Base-by-base conservation (phyloP, 768 basidiomycete species). In the Dendrothele bispora region DNA sequence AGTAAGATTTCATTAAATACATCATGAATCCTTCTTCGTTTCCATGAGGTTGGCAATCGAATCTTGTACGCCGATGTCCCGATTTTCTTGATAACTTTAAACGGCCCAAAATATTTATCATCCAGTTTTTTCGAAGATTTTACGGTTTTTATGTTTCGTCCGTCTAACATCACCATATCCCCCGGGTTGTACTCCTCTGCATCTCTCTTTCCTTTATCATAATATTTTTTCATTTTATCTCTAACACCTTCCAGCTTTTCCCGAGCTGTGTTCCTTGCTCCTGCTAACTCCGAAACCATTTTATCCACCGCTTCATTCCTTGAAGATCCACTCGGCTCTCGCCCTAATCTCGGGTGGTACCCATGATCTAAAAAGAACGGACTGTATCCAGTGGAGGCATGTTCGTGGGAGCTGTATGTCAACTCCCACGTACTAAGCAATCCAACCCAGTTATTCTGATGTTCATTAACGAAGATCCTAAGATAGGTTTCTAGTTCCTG, bases 161-260 rank as follows among this genome's bases (percentile, higher is more conserved):
- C 57, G 36, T 69, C 62, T 1, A 69, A 27, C 54, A 54, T 65
- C 0, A 67, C 67, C 7, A 20, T 46, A 29, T 66, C 58, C 0
- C 64, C 60, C 1, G 39, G 22, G 5, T 59, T 39, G 27, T 54
- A 64, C 0, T 49, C 20, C 0, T 0, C 20, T 0, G 55, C 21
- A 0, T 51, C 40, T 3, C 21, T 7, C 0, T 26, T 6, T 4
- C 46, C 14, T 12, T 29, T 20, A 20, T 64, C 53, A 20, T 62
- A 58, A 30, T 47, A 51, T 1, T 46, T 32, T 20, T 64, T 66
- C 61, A 67, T 67, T 3, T 46, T 32, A 0, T 59, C 59, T 5
- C 58, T 55, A 0, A 66, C 61, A 8, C 48, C 28, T 2, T 41
- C 17, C 4, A 65, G n/a, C n/a, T n/a, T n/a, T n/a, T n/a, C n/a